A percentile compares a stretch with the other conserved stretches of the same genome.
Evolutionary conservation across 805 yeast species (phyloP).

Genomic region (Candida lessepsii): DNA sequence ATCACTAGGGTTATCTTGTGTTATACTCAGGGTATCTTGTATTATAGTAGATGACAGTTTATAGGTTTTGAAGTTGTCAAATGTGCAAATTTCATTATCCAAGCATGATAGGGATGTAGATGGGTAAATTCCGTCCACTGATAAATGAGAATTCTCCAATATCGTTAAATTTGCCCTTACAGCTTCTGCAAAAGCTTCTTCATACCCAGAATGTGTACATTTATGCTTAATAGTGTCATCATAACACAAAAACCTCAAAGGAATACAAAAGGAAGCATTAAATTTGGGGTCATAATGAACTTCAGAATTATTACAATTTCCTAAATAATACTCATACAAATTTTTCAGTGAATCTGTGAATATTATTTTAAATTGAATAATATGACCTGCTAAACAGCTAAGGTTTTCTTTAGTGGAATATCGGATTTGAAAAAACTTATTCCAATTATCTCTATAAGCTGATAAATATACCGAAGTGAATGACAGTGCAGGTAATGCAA

Average conservation of each 20-base stretch:
- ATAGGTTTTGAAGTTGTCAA: neutral
- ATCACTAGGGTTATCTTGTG: no score
- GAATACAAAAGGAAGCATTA: constrained; percentile 10
- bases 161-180: neutral
- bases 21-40: neutral
- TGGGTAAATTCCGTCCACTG: constrained; percentile 10
- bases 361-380: constrained; percentile 14
- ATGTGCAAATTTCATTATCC: constrained; percentile 9
- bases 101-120: constrained; percentile 8
- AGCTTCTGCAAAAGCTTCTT: no score
- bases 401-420: constrained; percentile 7
- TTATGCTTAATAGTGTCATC: neutral
- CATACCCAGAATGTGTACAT: no score
- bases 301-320: constrained; percentile 14
- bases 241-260: constrained; percentile 9
- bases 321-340: constrained; percentile 14
- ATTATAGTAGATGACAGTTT: no score
- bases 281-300: constrained; percentile 10
- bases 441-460: constrained; percentile 9
- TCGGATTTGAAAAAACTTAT: constrained; percentile 10
- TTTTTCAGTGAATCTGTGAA: constrained; percentile 4
- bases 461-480: neutral
- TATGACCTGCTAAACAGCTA: constrained; percentile 13
- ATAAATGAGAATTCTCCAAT: neutral
- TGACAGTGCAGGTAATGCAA: constrained; percentile 11